Evolutionary conservation across 2,329 filamentous ascomycete species (phyloP).

Genomic region (Aspergillus bombycis): DNA sequence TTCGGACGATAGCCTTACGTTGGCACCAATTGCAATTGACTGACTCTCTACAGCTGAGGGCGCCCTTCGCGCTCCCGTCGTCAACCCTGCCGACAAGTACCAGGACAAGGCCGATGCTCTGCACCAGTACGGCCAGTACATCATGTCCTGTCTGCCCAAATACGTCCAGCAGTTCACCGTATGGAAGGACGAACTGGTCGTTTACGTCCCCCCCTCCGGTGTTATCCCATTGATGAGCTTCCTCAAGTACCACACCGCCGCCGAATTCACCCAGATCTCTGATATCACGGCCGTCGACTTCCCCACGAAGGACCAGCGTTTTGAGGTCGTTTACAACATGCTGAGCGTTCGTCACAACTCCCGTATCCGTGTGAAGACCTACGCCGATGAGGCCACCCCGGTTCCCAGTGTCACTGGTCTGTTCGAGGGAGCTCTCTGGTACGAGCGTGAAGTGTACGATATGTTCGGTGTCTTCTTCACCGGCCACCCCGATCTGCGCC

Average conservation of each 20-base stretch:
- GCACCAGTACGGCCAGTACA: constrained; percentile 93
- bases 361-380: constrained; percentile 96
- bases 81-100: constrained; percentile 94
- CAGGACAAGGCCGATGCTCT: constrained; percentile 81
- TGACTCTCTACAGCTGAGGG: constrained; percentile 48
- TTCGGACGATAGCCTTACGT: constrained; percentile 15
- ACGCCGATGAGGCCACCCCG: constrained; percentile 92
- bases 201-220: constrained; percentile 86
- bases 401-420: constrained; percentile 85
- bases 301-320: constrained; percentile 91
- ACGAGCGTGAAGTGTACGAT: constrained; percentile 97
- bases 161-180: constrained; percentile 99
- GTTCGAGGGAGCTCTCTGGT: constrained; percentile 98
- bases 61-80: constrained; percentile 73
- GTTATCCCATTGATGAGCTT: constrained; percentile 92
- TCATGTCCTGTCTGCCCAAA: constrained; percentile 96
- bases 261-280: constrained; percentile 92
- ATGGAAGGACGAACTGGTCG: constrained; percentile 98
- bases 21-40: constrained; percentile 8
- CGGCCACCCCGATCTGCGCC: constrained; percentile 89
- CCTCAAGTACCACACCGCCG: constrained; percentile 95
- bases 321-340: constrained; percentile 97
- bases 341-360: constrained; percentile 95
- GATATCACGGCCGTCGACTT: constrained; percentile 95
- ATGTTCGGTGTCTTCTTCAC: constrained; percentile 96